Base-by-base conservation (phyloP, 129 eudicot species). In the Chrysanthemum seticuspe region DNA sequence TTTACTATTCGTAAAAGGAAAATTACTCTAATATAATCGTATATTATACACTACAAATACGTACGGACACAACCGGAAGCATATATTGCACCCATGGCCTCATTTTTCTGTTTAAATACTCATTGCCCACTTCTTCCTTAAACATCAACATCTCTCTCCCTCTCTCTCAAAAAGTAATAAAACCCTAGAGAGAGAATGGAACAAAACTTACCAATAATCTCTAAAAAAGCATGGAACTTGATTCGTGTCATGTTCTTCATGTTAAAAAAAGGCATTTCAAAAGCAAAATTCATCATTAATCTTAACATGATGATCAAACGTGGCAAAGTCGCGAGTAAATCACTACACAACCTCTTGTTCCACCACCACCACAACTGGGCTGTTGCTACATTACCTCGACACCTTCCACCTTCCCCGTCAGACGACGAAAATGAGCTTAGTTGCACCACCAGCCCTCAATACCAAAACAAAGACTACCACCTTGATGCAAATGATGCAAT, bases 221-320 rank as follows among this genome's bases (percentile, higher is more conserved):
- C 86, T 12, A 84, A 87, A 61, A 19, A 19, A 19, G 21, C 74
- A 16, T 84, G 92, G 88, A 76, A 45, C 62, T 63, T 80, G 48
- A 53, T 19, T 19, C 21, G 21, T 19, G 87, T 71, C 21, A 55
- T 77, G 56, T 84, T 70, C 58, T 82, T 79, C 77, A 67, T 75
- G 83, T 72, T 89, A n/a, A 84, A 84, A 19, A 89, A 86, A 68
- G 75, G 78, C 23, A 77, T 86, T n/a, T 73, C 81, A n/a, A 86
- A 82, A 65, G 51, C 70, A 25, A 89, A 87, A 25, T 44, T 89
- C 8, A 6, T 82, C 3, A 15, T 71, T 10, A 70, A 80, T 76
- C 81, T 89, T 55, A 87, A 80, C 83, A 68, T 78, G 63, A 70
- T 83, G 73, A 72, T 80, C 74, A 86, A 82, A 65, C 88, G 85